phyloP scores from a whole-genome alignment of 202 grass and related monocot genomes.

The Bolboschoenoplectus hybrid region DNA sequence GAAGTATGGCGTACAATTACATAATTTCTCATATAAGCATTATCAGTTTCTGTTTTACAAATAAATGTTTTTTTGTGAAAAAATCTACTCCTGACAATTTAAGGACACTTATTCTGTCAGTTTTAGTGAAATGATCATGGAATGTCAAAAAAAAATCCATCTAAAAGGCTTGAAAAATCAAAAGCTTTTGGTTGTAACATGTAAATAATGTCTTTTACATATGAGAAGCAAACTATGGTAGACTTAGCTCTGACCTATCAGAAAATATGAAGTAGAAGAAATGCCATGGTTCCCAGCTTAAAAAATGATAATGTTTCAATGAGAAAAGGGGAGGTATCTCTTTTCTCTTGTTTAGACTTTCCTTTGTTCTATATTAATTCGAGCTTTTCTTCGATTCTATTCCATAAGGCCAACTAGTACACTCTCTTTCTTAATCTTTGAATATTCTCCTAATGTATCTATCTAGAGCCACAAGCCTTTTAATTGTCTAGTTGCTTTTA shows the following conservation, averaged over 20 bases:
- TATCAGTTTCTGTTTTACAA: slow-evolving; percentile 22
- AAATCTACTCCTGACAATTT: neutral
- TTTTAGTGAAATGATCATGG: neutral
- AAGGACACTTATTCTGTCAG: slow-evolving; percentile 1
- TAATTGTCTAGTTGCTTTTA: slow-evolving; percentile 8
- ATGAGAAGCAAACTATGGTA: neutral
- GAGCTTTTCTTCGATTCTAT: slow-evolving; percentile 1
- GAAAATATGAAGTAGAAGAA: neutral
- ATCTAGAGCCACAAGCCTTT: slow-evolving; percentile 6
- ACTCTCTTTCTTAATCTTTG: slow-evolving; percentile 7
- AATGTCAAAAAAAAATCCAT: neutral
- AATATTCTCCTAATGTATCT: slow-evolving; percentile 16
- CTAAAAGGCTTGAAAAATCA: neutral
- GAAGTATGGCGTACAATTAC: slow-evolving; percentile 8
- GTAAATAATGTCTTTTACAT: neutral
- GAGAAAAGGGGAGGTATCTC: neutral
- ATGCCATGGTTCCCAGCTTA: slow-evolving; percentile 9
- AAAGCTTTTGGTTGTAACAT: neutral
- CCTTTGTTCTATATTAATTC: slow-evolving; percentile 28
- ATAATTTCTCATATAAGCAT: neutral
- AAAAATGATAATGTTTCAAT: neutral
- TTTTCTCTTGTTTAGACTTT: neutral
- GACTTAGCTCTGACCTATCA: neutral
- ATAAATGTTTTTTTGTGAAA: neutral
- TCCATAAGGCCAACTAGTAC: slow-evolving; percentile 2